Percentiles rank a stretch among this genome's conserved stretches.
phyloP scores from a whole-genome alignment of 345 rosid genomes.

The Hibiscus syriacus region DNA sequence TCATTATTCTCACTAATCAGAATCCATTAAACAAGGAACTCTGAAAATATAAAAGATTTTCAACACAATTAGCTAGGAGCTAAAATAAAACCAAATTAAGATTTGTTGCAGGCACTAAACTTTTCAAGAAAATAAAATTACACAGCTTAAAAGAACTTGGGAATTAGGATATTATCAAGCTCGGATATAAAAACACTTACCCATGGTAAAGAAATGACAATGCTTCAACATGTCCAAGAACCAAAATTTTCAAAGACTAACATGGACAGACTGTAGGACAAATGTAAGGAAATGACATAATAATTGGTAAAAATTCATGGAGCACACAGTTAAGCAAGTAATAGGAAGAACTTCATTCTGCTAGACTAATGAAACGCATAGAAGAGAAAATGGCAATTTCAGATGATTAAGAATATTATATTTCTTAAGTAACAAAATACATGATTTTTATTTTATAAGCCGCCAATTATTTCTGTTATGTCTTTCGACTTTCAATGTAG shows the following conservation, averaged over 20 bases:
- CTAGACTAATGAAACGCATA: neutral
- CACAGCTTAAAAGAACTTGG: too few species aligned
- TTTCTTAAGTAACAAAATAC: too few species aligned
- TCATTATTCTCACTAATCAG: neutral
- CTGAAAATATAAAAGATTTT: neutral
- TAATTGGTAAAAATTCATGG: neutral
- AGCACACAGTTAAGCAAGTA: neutral
- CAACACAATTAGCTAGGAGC: too few species aligned
- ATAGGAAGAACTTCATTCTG: neutral
- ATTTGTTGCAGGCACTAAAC: neutral
- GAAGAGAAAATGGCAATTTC: too few species aligned
- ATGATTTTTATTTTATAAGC: too few species aligned
- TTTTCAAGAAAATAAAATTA: neutral
- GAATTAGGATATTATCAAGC: neutral
- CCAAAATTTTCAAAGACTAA: neutral
- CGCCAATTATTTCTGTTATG: too few species aligned
- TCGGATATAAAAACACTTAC: neutral
- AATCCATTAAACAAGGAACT: neutral
- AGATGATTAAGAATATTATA: too few species aligned
- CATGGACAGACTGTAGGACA: neutral
- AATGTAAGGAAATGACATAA: neutral
- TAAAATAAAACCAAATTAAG: neutral
- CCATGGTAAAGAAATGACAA: neutral
- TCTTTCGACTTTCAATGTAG: too few species aligned
- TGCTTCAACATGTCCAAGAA: neutral